Evolutionary conservation across 2,329 filamentous ascomycete species (phyloP).

Genomic region (Ascochyta koolunga): DNA sequence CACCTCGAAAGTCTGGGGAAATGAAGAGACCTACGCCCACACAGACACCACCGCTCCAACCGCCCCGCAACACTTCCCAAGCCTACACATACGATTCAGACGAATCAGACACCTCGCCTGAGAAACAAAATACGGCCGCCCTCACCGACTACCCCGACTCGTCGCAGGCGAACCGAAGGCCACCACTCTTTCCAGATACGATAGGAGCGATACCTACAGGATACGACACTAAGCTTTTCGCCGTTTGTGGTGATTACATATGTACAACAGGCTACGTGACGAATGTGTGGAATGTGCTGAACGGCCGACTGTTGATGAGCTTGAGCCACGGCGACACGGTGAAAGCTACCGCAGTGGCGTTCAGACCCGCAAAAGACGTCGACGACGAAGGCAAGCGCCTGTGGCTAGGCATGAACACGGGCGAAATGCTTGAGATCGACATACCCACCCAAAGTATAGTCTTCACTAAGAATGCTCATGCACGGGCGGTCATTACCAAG

Average conservation of each 20-base stretch:
- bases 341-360: constrained; percentile 79
- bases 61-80: constrained; percentile 20
- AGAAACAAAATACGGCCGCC: constrained; percentile 60
- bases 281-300: constrained; percentile 82
- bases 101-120: constrained; percentile 50
- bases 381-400: constrained; percentile 80
- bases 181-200: constrained; percentile 75
- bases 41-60: constrained; percentile 16
- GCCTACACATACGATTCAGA: constrained; percentile 56
- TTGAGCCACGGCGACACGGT: constrained; percentile 83
- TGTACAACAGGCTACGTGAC: constrained; percentile 89
- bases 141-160: constrained; percentile 78
- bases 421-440: constrained; percentile 90
- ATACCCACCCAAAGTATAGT: constrained; percentile 74
- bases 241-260: constrained; percentile 84
- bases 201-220: constrained; percentile 79
- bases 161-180: constrained; percentile 81
- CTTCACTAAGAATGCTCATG: constrained; percentile 74
- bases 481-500: constrained; percentile 77
- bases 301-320: constrained; percentile 81
- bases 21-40: constrained; percentile 34
- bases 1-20: constrained; percentile 44
- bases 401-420: constrained; percentile 89
- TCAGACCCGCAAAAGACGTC: constrained; percentile 80
- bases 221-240: constrained; percentile 85